These are phyloP conservation scores for Lagerstroemia speciosa DNA, from an alignment of 345 rosid genomes.

Conservation along the genomic window DNA sequence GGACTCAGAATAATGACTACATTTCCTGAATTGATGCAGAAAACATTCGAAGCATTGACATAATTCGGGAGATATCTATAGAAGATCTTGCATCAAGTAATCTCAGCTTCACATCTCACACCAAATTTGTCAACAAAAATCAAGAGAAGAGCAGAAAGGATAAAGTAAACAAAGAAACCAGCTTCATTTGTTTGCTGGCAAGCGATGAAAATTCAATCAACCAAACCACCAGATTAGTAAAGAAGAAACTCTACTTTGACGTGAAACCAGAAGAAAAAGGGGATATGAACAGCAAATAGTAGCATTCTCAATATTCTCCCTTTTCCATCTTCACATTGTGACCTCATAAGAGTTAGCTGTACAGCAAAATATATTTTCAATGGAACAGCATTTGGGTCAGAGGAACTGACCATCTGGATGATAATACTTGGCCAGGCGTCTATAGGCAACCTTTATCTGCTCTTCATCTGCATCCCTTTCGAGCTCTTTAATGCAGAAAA, in stretches of 20 bases:
- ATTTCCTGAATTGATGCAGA: background rate
- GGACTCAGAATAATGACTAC: background rate
- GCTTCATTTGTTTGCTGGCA: background rate
- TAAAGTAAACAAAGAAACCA: background rate
- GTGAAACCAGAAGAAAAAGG: background rate
- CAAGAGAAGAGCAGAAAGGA: background rate
- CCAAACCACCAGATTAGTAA: background rate
- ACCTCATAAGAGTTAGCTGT: background rate
- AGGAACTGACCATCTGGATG: slow-evolving; percentile 84
- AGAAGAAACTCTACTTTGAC: background rate
- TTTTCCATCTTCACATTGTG: background rate
- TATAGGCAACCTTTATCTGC: slow-evolving; percentile 73
- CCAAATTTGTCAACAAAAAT: background rate
- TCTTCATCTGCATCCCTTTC: slow-evolving; percentile 80
- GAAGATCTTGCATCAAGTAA: background rate
- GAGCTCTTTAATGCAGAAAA: slow-evolving; percentile 38
- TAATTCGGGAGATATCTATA: background rate
- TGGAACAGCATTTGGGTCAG: slow-evolving; percentile 1
- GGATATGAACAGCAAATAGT: background rate
- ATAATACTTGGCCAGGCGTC: slow-evolving; percentile 84
- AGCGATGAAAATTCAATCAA: background rate
- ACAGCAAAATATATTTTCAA: background rate
- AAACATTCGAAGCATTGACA: background rate
- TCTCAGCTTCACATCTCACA: background rate
- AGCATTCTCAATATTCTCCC: background rate